Conservation (phyloP, 2,329 filamentous ascomycete species). For the Pezicula carpinea region DNA sequence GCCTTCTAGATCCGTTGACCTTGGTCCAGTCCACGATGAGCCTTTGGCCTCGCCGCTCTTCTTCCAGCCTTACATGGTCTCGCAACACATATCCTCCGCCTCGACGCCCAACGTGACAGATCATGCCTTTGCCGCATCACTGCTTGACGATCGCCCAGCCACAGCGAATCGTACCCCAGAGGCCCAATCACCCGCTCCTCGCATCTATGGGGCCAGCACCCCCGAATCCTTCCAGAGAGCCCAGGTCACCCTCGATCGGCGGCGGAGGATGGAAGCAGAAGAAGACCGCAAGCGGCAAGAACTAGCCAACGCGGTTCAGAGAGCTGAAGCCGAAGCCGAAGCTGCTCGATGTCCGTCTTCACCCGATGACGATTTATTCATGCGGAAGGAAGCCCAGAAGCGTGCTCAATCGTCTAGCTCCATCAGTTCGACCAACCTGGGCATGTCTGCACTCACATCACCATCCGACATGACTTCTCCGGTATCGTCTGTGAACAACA, state of each 20-base stretch:
- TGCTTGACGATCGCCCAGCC: constrained; percentile 41
- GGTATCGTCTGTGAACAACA: constrained; percentile 39
- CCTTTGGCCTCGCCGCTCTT: constrained; percentile 23
- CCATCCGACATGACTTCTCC: constrained; percentile 19
- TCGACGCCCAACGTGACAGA: constrained; percentile 22
- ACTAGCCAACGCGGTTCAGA: constrained; percentile 4
- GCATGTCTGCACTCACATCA: constrained; percentile 32
- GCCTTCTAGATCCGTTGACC: constrained; percentile 18
- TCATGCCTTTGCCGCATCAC: constrained; percentile 23
- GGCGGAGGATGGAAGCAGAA: constrained; percentile 30
- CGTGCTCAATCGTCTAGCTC: constrained; percentile 26
- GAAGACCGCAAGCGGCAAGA: constrained; percentile 30
- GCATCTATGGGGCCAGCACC: constrained; percentile 34
- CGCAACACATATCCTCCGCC: constrained; percentile 17
- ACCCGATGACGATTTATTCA: constrained; percentile 37
- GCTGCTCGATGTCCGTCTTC: constrained; percentile 40
- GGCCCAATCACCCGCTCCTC: constrained; percentile 31
- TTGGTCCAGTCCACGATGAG: constrained; percentile 18
- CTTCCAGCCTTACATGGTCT: constrained; percentile 23
- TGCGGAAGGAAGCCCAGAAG: constrained; percentile 14
- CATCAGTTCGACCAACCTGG: constrained; percentile 33
- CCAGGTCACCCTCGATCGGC: constrained; percentile 26
- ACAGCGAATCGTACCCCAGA: constrained; percentile 43
- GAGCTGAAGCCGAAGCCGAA: constrained; percentile 25
- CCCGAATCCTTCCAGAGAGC: constrained; percentile 36